Conservation (phyloP, 306 rosid genomes). For the Trifolium dubium region DNA sequence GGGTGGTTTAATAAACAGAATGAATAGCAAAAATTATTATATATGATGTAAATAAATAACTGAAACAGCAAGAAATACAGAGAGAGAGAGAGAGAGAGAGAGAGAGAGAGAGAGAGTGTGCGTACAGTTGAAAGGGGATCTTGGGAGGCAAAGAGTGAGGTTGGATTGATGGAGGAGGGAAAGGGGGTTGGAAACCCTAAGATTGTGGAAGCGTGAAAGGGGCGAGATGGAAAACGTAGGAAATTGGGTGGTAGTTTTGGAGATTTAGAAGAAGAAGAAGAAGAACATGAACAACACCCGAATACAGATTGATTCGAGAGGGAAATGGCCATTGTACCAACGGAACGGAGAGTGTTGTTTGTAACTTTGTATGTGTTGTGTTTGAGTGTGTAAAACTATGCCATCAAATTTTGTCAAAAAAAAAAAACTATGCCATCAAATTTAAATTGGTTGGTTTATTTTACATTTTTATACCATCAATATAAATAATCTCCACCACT, state of each 20-base stretch:
- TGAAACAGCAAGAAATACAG: too few species aligned
- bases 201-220: constrained; percentile 13
- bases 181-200: constrained; percentile 45
- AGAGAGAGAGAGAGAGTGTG: too few species aligned
- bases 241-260: constrained; percentile 36
- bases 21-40: too few species aligned
- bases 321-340: constrained; percentile 53
- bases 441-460: too few species aligned
- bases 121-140: constrained; percentile 50
- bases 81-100: too few species aligned
- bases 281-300: constrained; percentile 47
- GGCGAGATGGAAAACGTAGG: constrained; percentile 33
- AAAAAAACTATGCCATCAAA: too few species aligned
- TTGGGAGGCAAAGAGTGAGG: constrained; percentile 49
- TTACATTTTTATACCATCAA: too few species aligned
- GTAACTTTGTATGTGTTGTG: background rate
- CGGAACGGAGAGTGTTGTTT: background rate
- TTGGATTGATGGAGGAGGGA: background rate
- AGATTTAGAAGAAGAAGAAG: constrained; percentile 46
- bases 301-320: constrained; percentile 51
- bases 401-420: too few species aligned
- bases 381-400: too few species aligned
- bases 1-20: too few species aligned
- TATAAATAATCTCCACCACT: too few species aligned
- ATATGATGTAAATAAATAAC: too few species aligned